A percentile compares a stretch with the other conserved stretches of the same genome.
Evolutionary conservation across 1,284 basidiomycete species (phyloP).

Genomic region (Apiotrichum laibachii): DNA sequence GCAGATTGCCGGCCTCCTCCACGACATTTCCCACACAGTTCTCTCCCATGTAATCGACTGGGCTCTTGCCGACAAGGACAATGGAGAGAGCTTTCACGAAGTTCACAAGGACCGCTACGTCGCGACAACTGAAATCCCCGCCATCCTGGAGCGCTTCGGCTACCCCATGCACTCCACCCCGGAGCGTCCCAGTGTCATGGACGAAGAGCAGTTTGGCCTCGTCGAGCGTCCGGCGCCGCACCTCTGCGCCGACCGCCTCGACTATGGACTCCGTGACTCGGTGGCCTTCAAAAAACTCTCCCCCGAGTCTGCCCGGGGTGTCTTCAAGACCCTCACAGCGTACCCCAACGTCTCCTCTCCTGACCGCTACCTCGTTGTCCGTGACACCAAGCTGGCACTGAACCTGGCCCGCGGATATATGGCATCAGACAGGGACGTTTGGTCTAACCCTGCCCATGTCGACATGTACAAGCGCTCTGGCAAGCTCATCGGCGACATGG

Average conservation of each 20-base stretch:
- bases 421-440: constrained; percentile 11
- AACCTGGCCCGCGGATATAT: constrained; percentile 14
- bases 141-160: constrained; percentile 4
- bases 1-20: constrained; percentile 19
- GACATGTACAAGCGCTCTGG: constrained; percentile 14
- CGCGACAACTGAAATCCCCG: constrained; percentile 9
- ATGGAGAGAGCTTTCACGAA: constrained; percentile 14
- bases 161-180: not conserved
- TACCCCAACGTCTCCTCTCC: constrained; percentile 1
- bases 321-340: constrained; percentile 8
- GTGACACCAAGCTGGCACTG: not conserved
- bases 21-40: constrained; percentile 20
- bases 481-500: constrained; percentile 11
- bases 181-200: not conserved
- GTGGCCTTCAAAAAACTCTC: constrained; percentile 14
- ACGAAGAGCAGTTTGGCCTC: constrained; percentile 19
- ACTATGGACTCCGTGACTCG: constrained; percentile 22
- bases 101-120: constrained; percentile 19
- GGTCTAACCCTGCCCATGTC: constrained; percentile 15
- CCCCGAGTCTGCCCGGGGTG: not conserved
- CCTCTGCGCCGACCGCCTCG: constrained; percentile 22
- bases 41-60: constrained; percentile 18
- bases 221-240: constrained; percentile 17
- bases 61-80: not conserved
- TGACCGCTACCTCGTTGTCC: constrained; percentile 12